Conservation (phyloP, 495 filamentous ascomycete genomes). For the Melanomma pulvis-pyrius region DNA sequence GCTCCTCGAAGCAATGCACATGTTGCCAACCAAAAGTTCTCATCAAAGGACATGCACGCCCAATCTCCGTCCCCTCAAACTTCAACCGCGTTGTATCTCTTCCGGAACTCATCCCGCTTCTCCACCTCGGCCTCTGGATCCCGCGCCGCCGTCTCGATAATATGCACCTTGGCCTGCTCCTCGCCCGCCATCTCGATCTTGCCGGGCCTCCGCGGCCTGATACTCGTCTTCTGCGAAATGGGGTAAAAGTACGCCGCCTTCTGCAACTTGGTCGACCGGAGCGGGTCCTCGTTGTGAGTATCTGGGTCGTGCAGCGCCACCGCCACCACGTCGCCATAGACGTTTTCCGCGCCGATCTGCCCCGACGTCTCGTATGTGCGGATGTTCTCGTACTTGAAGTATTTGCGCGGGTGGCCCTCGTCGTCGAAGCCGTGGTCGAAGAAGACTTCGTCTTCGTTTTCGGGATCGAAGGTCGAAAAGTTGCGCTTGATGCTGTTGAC, state of each 20-base stretch:
- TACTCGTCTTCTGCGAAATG: slow-evolving; percentile 67
- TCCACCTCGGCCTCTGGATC: slow-evolving; percentile 59
- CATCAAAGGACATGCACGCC: not conserved
- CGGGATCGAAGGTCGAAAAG: slow-evolving; percentile 69
- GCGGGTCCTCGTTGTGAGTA: slow-evolving; percentile 54
- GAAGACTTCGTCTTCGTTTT: slow-evolving; percentile 65
- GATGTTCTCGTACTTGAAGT: slow-evolving; percentile 74
- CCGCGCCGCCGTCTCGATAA: slow-evolving; percentile 57
- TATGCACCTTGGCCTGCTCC: slow-evolving; percentile 51
- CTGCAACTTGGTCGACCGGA: slow-evolving; percentile 49
- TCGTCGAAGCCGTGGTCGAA: slow-evolving; percentile 60
- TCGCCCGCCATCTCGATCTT: slow-evolving; percentile 35
- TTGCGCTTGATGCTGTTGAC: slow-evolving; percentile 69
- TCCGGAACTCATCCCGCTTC: slow-evolving; percentile 41
- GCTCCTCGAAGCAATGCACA: not conserved
- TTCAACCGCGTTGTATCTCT: slow-evolving; percentile 17
- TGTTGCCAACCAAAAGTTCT: not conserved
- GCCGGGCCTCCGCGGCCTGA: slow-evolving; percentile 58
- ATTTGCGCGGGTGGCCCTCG: slow-evolving; percentile 34
- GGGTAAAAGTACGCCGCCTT: slow-evolving; percentile 90
- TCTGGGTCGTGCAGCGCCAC: slow-evolving; percentile 67
- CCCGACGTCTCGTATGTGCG: slow-evolving; percentile 82
- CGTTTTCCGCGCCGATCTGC: slow-evolving; percentile 61
- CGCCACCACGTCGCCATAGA: slow-evolving; percentile 59
- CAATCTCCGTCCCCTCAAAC: not conserved